Percentiles rank a stretch among this genome's conserved stretches.
phyloP scores from a whole-genome alignment of 202 grass and related monocot genomes.

The Panicum hallii region DNA sequence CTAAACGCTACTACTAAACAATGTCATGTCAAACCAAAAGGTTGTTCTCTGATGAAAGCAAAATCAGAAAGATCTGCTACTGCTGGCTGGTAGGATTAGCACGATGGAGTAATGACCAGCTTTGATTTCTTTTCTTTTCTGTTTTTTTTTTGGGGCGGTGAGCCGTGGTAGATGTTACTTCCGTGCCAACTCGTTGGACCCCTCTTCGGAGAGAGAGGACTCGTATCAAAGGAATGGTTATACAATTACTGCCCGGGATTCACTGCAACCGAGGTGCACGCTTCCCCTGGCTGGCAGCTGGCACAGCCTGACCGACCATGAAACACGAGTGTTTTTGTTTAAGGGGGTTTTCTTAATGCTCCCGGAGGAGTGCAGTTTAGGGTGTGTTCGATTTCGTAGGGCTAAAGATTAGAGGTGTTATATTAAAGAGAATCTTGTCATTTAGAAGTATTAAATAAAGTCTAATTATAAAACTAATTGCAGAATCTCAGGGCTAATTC shows the following conservation, averaged over 20 bases:
- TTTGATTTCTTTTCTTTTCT: no score
- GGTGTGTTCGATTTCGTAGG: no score
- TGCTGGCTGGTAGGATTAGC: not conserved
- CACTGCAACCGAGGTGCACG: not conserved
- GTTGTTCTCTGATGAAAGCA: not conserved
- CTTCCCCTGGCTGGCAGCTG: no score
- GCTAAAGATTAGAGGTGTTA: no score
- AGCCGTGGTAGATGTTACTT: no score
- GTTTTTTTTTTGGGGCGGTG: no score
- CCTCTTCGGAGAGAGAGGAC: no score
- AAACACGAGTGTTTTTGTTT: not conserved
- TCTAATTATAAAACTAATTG: no score
- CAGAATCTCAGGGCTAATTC: no score
- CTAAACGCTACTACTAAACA: not conserved
- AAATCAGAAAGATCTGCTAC: not conserved
- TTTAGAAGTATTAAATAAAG: no score
- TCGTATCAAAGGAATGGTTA: not conserved
- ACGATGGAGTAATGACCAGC: not conserved
- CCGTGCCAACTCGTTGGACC: no score
- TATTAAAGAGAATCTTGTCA: no score
- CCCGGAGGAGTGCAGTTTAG: not conserved
- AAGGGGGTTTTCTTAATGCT: not conserved
- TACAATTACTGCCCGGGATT: not conserved
- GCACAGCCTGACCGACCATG: not conserved
- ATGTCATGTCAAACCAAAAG: conserved; percentile 28